Percentiles rank a stretch among this genome's conserved stretches.
These are phyloP conservation scores for Pyrenula aspistea DNA, from an alignment of 495 filamentous ascomycete species.

Conservation along the genomic window DNA sequence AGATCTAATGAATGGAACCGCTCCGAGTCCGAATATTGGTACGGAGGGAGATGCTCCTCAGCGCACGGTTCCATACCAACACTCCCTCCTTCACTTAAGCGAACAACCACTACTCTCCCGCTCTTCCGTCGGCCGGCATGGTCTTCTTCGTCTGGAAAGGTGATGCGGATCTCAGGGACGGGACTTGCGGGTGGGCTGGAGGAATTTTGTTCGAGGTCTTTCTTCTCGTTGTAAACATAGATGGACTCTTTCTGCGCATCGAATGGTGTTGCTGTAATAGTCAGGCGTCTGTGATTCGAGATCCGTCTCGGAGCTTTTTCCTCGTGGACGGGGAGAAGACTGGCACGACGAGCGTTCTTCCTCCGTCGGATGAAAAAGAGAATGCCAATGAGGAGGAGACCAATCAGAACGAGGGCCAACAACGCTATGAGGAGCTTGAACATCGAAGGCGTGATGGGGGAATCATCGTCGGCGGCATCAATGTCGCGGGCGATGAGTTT, in stretches of 20 bases:
- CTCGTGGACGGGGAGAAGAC: slow-evolving; percentile 48
- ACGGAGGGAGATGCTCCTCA: slow-evolving; percentile 74
- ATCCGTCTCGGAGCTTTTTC: slow-evolving; percentile 26
- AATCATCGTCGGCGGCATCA: slow-evolving; percentile 26
- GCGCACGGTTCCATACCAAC: slow-evolving; percentile 76
- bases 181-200: slow-evolving; percentile 66
- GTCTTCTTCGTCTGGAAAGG: slow-evolving; percentile 94
- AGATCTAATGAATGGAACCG: slow-evolving; percentile 88
- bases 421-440: slow-evolving; percentile 70
- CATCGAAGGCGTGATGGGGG: slow-evolving; percentile 37
- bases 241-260: slow-evolving; percentile 50
- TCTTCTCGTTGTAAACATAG: slow-evolving; percentile 62
- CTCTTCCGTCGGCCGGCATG: slow-evolving; percentile 66
- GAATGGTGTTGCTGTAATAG: slow-evolving; percentile 41
- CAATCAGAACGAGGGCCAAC: slow-evolving; percentile 60
- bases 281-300: slow-evolving; percentile 52
- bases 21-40: slow-evolving; percentile 60
- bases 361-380: slow-evolving; percentile 64
- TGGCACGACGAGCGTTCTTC: slow-evolving; percentile 27
- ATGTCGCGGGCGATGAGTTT: slow-evolving; percentile 39
- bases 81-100: slow-evolving; percentile 72
- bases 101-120: slow-evolving; percentile 81
- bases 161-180: slow-evolving; percentile 96
- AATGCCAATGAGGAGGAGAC: slow-evolving; percentile 47
- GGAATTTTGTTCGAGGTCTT: slow-evolving; percentile 60